These are phyloP conservation scores for Ichthyophthirius multifiliis DNA, from an alignment of 169 alveolate genomes.

Conservation along the genomic window DNA sequence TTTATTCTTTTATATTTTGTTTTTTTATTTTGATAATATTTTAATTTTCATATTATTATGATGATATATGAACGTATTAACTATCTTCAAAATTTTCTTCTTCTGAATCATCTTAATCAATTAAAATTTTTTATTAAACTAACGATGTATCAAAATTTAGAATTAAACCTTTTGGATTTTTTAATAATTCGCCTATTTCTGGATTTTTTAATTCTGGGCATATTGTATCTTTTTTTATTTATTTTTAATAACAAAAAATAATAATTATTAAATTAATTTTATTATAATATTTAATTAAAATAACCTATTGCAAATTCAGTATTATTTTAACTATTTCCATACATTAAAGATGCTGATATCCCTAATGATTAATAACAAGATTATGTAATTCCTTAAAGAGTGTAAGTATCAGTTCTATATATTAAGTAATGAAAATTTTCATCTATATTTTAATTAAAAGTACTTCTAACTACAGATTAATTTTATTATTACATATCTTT, in stretches of 20 bases:
- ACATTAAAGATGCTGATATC: slow-evolving; percentile 14
- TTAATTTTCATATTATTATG: too few relatives aligned
- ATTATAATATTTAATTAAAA: background rate
- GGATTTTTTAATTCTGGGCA: background rate
- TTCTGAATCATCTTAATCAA: background rate
- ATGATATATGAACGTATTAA: too few relatives aligned
- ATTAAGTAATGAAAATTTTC: slow-evolving; percentile 16
- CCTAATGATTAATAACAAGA: slow-evolving; percentile 22
- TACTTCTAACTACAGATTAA: background rate
- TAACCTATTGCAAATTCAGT: slow-evolving; percentile 25
- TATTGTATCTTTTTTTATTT: background rate
- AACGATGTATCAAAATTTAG: slow-evolving; percentile 3
- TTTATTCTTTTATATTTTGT: background rate
- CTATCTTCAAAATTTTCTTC: background rate
- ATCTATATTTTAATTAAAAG: background rate
- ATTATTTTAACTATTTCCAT: slow-evolving; percentile 15
- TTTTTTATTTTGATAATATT: too few relatives aligned
- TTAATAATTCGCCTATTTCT: background rate
- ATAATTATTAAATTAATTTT: background rate
- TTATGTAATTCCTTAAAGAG: slow-evolving; percentile 15
- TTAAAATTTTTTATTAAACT: background rate
- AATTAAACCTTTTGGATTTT: background rate
- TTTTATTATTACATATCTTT: background rate
- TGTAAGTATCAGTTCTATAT: slow-evolving; percentile 10
- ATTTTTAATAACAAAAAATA: too few relatives aligned